Evolutionary conservation across 2,329 filamentous ascomycete species (phyloP), one percentile per base, ranked within the genome.

Genomic region (Amauroascus verrucosus): DNA sequence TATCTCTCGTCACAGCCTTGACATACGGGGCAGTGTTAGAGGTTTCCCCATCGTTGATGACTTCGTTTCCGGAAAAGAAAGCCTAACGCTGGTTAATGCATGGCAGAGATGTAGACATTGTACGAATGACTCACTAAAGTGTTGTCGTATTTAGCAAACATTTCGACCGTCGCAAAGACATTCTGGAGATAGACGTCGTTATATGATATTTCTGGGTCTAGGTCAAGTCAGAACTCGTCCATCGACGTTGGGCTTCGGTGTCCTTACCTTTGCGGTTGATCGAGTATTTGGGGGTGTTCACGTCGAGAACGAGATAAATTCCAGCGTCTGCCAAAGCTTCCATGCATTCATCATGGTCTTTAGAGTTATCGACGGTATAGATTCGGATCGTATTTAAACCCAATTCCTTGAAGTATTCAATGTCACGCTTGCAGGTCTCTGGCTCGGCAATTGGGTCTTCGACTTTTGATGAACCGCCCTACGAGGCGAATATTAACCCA

Each of bases 331-430:
- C 83, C 57, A 95, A 78, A 44, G 79, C 77, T 56, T 77, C 75
- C 90, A 96, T 96, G 77, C 90, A 96, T 58, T 82, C 78, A 63
- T 90, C 83, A 73, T 96, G 90, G 69, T 84, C 72, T 62, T 77
- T 74, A 48, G 83, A 83, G 78, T 95, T 95, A 76, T 96, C 90
- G 61, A 94, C 83, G 14, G 85, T 88, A 78, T 95, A 96, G 57
- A 95, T 86, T 70, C 90, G 89, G 66, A 96, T 77, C 24, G 88
- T 89, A 77, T 96, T 96, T 72, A 95, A 75, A 47, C 89, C 88
- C 48, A 96, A 77, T 60, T 88, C 80, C 75, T 87, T 80, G 81
- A 95, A 95, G 67, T 88, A 77, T 49, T 74, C 72, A 62, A 95
- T 85, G 65, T 95, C 88, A 59, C 89, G 85, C 68, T 80, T 78